Evolutionary conservation across 352 stramenopile species (phyloP).

Genomic region (Phytopythium boreale): DNA sequence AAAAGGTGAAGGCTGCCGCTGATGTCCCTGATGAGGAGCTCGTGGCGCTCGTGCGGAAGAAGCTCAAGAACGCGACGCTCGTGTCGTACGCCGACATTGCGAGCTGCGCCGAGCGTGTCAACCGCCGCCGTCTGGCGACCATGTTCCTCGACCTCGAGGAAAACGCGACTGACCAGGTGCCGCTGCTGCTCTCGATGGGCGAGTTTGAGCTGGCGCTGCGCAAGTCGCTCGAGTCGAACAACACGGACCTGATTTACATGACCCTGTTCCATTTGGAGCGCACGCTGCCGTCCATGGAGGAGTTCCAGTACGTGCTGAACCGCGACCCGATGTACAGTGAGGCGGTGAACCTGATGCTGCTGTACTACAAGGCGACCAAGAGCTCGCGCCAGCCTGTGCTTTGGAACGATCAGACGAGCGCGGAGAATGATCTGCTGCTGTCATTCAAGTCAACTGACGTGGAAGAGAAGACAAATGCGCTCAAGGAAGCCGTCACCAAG

Average conservation of each 20-base stretch:
- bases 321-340: slow-evolving; percentile 70
- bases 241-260: slow-evolving; percentile 89
- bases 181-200: slow-evolving; percentile 87
- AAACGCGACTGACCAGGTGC: slow-evolving; percentile 87
- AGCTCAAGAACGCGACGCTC: slow-evolving; percentile 76
- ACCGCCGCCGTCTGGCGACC: slow-evolving; percentile 81
- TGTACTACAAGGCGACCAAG: slow-evolving; percentile 78
- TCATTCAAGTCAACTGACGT: slow-evolving; percentile 63
- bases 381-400: slow-evolving; percentile 53
- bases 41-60: slow-evolving; percentile 79
- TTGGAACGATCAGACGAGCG: slow-evolving; percentile 60
- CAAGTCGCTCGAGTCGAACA: slow-evolving; percentile 88
- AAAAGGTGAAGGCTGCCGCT: slow-evolving; percentile 76
- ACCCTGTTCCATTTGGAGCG: slow-evolving; percentile 86
- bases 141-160: slow-evolving; percentile 89
- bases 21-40: slow-evolving; percentile 77
- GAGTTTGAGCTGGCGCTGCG: slow-evolving; percentile 89
- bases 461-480: slow-evolving; percentile 59
- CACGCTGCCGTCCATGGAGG: slow-evolving; percentile 74
- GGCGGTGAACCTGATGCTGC: slow-evolving; percentile 70
- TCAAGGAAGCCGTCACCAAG: slow-evolving; percentile 68
- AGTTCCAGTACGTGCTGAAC: slow-evolving; percentile 76
- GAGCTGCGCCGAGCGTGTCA: slow-evolving; percentile 75
- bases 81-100: slow-evolving; percentile 84
- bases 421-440: slow-evolving; percentile 70